These are phyloP conservation scores for Actinomucor elegans DNA, from an alignment of 371 early-diverging fungal species.

Conservation along the genomic window DNA sequence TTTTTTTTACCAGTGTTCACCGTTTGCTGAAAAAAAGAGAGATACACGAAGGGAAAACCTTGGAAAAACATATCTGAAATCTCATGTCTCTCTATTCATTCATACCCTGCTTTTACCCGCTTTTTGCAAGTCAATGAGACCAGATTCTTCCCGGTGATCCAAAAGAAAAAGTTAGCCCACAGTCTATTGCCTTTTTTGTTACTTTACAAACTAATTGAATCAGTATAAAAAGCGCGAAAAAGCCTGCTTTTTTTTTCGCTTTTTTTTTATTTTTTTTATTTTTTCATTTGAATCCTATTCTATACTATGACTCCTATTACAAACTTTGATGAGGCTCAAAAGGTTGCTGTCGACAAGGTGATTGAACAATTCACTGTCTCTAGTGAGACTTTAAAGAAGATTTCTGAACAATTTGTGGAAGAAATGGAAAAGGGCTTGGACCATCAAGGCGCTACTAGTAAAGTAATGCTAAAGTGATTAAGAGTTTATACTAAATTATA, in stretches of 20 bases:
- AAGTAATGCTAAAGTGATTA: too few species aligned
- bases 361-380: conserved; percentile 59
- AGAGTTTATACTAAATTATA: too few species aligned
- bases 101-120: conserved; percentile 6
- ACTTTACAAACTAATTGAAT: too few species aligned
- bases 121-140: conserved; percentile 3
- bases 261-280: background rate
- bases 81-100: background rate
- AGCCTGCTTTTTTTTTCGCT: background rate
- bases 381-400: conserved; percentile 51
- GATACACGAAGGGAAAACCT: conserved; percentile 8
- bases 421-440: conserved; percentile 77
- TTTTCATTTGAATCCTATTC: background rate
- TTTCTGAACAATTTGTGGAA: conserved; percentile 64
- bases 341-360: conserved; percentile 39
- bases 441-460: conserved; percentile 54
- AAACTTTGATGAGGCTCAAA: conserved; percentile 32
- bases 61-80: conserved; percentile 6
- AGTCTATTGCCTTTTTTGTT: conserved; percentile 1
- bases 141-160: too few species aligned
- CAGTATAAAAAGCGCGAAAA: too few species aligned
- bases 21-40: background rate
- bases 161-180: background rate
- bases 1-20: background rate
- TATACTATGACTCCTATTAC: conserved; percentile 10